Evolutionary conservation across 2,329 filamentous ascomycete genomes (phyloP), one percentile per base, ranked within the genome.

Genomic region (Bipolaris cookei): DNA sequence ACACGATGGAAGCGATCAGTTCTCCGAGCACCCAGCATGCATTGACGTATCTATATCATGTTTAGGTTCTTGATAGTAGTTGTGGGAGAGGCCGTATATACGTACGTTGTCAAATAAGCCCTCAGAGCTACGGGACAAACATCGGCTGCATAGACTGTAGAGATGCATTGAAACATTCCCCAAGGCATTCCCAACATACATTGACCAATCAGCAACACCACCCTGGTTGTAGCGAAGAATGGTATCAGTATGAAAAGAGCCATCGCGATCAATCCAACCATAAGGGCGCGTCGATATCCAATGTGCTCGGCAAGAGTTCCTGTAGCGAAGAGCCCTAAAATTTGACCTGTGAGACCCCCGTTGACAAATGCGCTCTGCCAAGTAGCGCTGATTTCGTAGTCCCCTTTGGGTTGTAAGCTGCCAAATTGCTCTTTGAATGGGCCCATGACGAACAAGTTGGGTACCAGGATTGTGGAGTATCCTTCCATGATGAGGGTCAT

Each of bases 401-500:
- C n/a, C 6, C 52, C 60, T 2, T 57, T 55, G 2, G 21, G 20
- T 13, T 65, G 63, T 3, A 67, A 69, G 20, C 72, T 44, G 4
- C 59, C 72, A 49, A 74, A 81, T 39, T 72, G 66, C 21, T 62
- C 56, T 38, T 77, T 73, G 67, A 81, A 81, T 2, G 74, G 65
- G 6, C 71, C 72, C 49, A 76, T 75, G 16, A 69, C 77, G 61
- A 84, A 92, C 66, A 93, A 90, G 75, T 91, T 92, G 78, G 88
- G 90, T 70, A 93, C 86, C 54, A 95, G 80, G 64, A 84, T 86
- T 58, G 93, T 82, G 71, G 95, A 90, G 77, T 91, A 95, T 6
- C 90, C 91, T 76, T 96, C 91, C 92, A 96, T 96, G 64, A 86
- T 85, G 70, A 96, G 91, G 72, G 88, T 91, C 0, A 90, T 91